Evolutionary conservation across 2,329 filamentous ascomycete species (phyloP).

Genomic region (Pseudocercospora pini-densiflorae): DNA sequence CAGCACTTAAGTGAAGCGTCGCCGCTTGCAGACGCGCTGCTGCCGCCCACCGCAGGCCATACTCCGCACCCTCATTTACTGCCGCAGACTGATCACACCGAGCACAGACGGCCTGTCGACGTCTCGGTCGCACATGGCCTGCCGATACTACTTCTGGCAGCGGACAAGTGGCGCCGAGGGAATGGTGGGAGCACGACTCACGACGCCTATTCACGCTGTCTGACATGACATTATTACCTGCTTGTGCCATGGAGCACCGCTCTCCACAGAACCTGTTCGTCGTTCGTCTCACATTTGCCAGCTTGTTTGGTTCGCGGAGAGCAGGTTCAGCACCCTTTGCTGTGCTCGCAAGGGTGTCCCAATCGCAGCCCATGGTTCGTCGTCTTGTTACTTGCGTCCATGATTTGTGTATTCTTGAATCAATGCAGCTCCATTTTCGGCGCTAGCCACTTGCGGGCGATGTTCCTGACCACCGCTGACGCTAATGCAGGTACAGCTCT

Average conservation of each 20-base stretch:
- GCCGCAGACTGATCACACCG: neutral
- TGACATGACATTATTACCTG: neutral
- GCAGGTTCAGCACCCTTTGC: neutral
- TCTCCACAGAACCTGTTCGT: conserved; percentile 4
- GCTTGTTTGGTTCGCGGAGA: neutral
- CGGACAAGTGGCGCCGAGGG: neutral
- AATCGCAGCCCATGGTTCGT: neutral
- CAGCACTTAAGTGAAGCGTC: neutral
- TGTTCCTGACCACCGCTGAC: conserved; percentile 4
- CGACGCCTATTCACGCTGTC: neutral
- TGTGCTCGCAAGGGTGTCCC: neutral
- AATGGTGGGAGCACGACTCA: neutral
- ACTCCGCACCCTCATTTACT: conserved; percentile 5
- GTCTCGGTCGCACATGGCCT: neutral
- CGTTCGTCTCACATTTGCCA: conserved; percentile 13
- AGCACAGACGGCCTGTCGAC: neutral
- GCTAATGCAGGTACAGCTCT: conserved; percentile 7
- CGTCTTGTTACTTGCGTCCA: neutral
- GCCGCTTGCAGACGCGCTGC: conserved; percentile 1
- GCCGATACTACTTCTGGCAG: neutral
- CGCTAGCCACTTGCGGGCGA: neutral
- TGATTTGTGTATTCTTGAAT: neutral
- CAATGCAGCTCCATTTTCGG: neutral
- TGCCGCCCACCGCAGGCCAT: neutral
- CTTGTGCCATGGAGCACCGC: conserved; percentile 8